Percentiles rank a stretch among this genome's conserved stretches.
Conservation (phyloP, 306 rosid genomes). For the Rosa rugosa region DNA sequence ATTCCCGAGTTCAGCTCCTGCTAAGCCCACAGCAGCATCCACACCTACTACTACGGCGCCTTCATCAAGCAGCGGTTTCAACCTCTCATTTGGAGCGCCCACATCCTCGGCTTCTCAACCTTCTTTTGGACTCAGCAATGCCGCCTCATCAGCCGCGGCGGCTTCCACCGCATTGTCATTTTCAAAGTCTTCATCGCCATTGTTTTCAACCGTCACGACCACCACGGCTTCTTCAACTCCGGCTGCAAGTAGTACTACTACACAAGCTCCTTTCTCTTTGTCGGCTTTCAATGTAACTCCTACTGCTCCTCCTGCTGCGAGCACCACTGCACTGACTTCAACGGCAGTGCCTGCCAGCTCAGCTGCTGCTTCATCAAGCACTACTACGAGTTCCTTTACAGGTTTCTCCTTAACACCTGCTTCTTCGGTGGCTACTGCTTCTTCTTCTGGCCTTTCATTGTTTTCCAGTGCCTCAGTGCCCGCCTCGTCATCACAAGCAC, state of each 20-base stretch:
- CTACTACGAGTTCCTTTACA: constrained; percentile 40
- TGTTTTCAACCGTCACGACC: constrained; percentile 56
- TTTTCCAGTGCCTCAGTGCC: constrained; percentile 37
- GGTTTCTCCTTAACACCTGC: constrained; percentile 42
- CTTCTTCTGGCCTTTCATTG: constrained; percentile 41
- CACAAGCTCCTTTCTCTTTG: constrained; percentile 35
- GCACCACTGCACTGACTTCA: constrained; percentile 33
- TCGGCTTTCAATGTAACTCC: constrained; percentile 39
- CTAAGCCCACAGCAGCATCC: constrained; percentile 35
- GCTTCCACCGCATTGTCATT: constrained; percentile 42
- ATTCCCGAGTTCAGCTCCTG: constrained; percentile 32
- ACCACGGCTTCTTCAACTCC: constrained; percentile 51
- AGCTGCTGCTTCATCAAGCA: constrained; percentile 31
- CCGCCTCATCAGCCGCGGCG: constrained; percentile 20
- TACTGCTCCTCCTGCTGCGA: constrained; percentile 17
- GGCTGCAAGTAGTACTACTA: constrained; percentile 37
- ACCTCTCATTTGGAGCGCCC: constrained; percentile 49
- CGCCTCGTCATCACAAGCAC: constrained; percentile 45
- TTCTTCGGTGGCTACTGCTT: constrained; percentile 45
- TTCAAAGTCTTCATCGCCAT: constrained; percentile 45
- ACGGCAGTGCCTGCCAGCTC: constrained; percentile 30
- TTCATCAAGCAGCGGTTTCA: constrained; percentile 38
- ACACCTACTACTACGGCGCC: constrained; percentile 18
- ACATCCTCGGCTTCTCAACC: constrained; percentile 53
- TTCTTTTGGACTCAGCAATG: constrained; percentile 43